Conservation (phyloP, 2,329 filamentous ascomycete genomes). For the Aspergillus quadrilineatus region DNA sequence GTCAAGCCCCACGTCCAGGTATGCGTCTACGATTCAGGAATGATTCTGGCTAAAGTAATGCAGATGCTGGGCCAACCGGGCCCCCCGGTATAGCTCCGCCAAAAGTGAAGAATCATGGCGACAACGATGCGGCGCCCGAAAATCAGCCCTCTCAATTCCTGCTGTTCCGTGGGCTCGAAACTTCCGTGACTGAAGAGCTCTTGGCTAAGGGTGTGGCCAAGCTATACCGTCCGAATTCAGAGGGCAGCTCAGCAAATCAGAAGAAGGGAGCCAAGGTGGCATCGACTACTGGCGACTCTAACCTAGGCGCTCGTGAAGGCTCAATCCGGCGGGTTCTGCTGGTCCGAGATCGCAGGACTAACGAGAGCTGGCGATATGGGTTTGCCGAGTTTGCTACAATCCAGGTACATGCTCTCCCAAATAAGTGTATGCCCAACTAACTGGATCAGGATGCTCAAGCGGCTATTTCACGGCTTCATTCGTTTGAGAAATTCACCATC, state of each 20-base stretch:
- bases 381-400: conserved; percentile 80
- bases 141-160: conserved; percentile 71
- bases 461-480: conserved; percentile 69
- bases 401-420: conserved; percentile 45
- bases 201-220: conserved; percentile 72
- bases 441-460: conserved; percentile 63
- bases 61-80: conserved; percentile 30
- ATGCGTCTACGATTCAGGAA: conserved; percentile 23
- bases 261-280: conserved; percentile 52
- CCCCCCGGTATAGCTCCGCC: conserved; percentile 41
- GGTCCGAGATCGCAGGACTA: conserved; percentile 68
- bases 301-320: conserved; percentile 68
- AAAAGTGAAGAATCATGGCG: conserved; percentile 52
- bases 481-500: conserved; percentile 73
- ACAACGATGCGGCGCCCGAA: conserved; percentile 56
- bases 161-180: conserved; percentile 69
- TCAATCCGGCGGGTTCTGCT: conserved; percentile 76
- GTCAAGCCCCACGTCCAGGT: conserved; percentile 56
- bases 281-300: conserved; percentile 58
- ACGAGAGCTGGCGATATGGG: conserved; percentile 76
- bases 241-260: conserved; percentile 39
- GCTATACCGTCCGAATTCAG: conserved; percentile 59
- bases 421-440: conserved; percentile 7
- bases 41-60: conserved; percentile 15
- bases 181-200: conserved; percentile 69